Percentiles rank a stretch among this genome's conserved stretches.
Evolutionary conservation across 257 asterid species (phyloP).

Genomic region (Knoxia roxburghii): DNA sequence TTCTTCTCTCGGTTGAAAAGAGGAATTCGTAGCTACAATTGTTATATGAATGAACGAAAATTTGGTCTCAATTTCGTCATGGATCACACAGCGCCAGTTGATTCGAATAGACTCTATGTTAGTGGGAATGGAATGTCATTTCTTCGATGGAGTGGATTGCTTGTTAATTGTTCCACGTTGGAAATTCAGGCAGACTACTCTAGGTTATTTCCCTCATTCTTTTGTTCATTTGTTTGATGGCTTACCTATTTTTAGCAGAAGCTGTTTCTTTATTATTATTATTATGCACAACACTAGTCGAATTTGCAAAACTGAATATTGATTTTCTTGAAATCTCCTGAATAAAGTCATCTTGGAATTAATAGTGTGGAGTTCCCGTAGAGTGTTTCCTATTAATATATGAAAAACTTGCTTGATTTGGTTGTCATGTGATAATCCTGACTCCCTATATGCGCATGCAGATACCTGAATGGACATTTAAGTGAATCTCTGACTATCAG

Average conservation of each 20-base stretch:
- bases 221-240: neutral
- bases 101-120: conserved; percentile 41
- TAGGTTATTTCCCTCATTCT: conserved; percentile 41
- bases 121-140: conserved; percentile 67
- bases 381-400: neutral
- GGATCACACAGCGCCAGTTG: conserved; percentile 24
- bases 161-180: conserved; percentile 63
- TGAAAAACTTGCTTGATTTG: neutral
- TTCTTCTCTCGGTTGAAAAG: conserved; percentile 60
- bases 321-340: neutral
- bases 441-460: conserved; percentile 21
- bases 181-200: conserved; percentile 96
- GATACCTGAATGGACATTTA: conserved; percentile 60
- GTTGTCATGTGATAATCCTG: neutral
- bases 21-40: conserved; percentile 73
- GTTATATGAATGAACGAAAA: conserved; percentile 74
- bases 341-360: neutral
- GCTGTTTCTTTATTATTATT: neutral
- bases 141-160: conserved; percentile 91
- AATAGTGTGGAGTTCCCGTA: neutral
- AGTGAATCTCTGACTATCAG: conserved; percentile 63
- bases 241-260: neutral
- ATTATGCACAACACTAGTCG: neutral
- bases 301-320: neutral
- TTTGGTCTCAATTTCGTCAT: conserved; percentile 59